These are phyloP conservation scores for Ceratobasidium theobromae DNA, from an alignment of 1,284 basidiomycete genomes.

Conservation along the genomic window DNA sequence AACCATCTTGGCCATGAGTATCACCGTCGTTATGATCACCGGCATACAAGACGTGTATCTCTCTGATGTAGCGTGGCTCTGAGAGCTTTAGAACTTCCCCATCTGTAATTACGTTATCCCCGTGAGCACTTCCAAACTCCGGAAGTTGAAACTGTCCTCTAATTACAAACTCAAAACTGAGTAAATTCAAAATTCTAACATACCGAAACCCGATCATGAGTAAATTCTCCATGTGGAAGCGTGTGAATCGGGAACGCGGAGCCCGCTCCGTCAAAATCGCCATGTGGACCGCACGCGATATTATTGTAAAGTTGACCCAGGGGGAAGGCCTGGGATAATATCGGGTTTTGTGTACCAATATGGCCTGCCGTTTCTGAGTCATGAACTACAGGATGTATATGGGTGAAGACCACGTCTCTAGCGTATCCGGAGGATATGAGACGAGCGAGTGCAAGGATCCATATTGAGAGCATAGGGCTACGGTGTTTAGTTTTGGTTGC, in stretches of 20 bases:
- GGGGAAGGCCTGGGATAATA: background rate
- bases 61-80: slow-evolving; percentile 29
- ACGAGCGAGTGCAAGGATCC: too few relatives aligned
- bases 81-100: background rate
- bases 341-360: background rate
- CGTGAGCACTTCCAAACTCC: background rate
- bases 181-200: background rate
- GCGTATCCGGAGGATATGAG: too few relatives aligned
- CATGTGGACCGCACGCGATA: slow-evolving; percentile 21
- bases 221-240: too few relatives aligned
- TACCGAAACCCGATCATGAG: background rate
- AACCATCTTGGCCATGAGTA: background rate
- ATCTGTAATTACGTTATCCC: slow-evolving; percentile 9
- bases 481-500: too few relatives aligned
- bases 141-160: background rate
- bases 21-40: slow-evolving; percentile 37
- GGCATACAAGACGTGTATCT: slow-evolving; percentile 38
- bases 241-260: slow-evolving; percentile 1
- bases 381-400: too few relatives aligned
- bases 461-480: too few relatives aligned
- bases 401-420: too few relatives aligned
- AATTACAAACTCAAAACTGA: background rate
- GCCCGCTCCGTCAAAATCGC: slow-evolving; percentile 22
- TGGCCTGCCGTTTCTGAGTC: too few relatives aligned
- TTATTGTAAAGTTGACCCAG: slow-evolving; percentile 14